Conservation (phyloP, 192 early-diverging fungal genomes). For the Podila horticola region DNA sequence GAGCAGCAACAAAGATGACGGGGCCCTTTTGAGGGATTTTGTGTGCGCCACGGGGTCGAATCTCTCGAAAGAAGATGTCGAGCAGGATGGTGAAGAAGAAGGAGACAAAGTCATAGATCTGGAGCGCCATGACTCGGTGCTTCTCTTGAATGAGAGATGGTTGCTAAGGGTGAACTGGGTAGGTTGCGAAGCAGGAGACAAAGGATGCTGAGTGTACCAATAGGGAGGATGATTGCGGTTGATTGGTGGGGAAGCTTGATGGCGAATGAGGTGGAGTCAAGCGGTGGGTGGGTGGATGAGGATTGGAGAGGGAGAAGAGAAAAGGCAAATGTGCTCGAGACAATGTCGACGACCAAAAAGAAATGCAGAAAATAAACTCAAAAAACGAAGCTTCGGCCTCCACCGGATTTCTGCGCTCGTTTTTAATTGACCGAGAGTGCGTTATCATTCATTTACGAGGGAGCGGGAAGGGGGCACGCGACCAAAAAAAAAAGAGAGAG, state of each 20-base stretch:
- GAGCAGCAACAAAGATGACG: conserved; percentile 90
- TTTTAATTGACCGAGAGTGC: background rate
- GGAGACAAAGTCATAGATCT: conserved; percentile 70
- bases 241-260: too few relatives aligned
- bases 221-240: too few relatives aligned
- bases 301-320: background rate
- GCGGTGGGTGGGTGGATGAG: too few relatives aligned
- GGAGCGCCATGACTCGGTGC: conserved; percentile 28
- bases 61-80: conserved; percentile 88
- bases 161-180: background rate
- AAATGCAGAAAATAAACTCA: too few relatives aligned
- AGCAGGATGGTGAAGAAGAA: conserved; percentile 73
- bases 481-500: background rate
- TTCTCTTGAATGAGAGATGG: background rate
- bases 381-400: background rate
- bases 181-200: too few relatives aligned
- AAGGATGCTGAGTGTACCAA: too few relatives aligned
- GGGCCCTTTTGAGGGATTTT: conserved; percentile 86
- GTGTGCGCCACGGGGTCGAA: conserved; percentile 82
- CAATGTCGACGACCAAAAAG: too few relatives aligned
- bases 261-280: too few relatives aligned
- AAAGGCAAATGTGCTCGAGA: background rate
- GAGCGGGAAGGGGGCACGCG: background rate
- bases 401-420: background rate
- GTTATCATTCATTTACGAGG: background rate